Conservation (phyloP, 2,329 filamentous ascomycete genomes). For the Aulographum hederae region DNA sequence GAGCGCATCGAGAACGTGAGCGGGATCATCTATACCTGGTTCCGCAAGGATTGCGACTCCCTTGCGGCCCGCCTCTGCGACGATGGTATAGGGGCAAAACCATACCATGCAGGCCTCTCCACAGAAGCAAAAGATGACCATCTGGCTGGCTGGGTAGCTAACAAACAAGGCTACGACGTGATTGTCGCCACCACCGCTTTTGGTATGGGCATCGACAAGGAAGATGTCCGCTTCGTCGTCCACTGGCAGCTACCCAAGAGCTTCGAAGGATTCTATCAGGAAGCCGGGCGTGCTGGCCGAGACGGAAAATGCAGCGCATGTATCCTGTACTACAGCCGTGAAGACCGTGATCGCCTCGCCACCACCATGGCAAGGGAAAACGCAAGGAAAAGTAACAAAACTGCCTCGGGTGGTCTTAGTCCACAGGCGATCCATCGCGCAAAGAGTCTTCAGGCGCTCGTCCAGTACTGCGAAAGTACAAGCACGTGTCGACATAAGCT, state of each 20-base stretch:
- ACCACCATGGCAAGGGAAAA: constrained; percentile 29
- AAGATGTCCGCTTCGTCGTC: constrained; percentile 82
- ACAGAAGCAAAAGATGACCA: constrained; percentile 52
- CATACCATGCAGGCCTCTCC: constrained; percentile 53
- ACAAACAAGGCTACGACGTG: constrained; percentile 63
- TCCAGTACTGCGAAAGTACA: constrained; percentile 67
- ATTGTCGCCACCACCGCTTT: constrained; percentile 94
- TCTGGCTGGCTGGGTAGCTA: constrained; percentile 52
- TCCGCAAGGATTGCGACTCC: constrained; percentile 54
- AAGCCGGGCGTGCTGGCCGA: constrained; percentile 77
- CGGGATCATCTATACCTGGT: constrained; percentile 67
- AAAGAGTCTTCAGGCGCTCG: constrained; percentile 35
- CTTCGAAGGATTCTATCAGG: constrained; percentile 92
- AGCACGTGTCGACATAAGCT: constrained; percentile 54
- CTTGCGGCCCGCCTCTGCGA: constrained; percentile 46
- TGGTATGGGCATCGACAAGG: constrained; percentile 95
- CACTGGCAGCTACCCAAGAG: constrained; percentile 91
- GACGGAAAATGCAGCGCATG: constrained; percentile 78
- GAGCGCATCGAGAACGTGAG: constrained; percentile 38
- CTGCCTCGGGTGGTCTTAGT: constrained; percentile 12
- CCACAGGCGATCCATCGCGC: constrained; percentile 14
- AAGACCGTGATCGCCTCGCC: constrained; percentile 62
- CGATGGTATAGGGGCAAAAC: constrained; percentile 54
- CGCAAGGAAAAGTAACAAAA: constrained; percentile 19
- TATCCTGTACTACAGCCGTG: constrained; percentile 77